Base-by-base conservation (phyloP, 495 filamentous ascomycete genomes). In the Acidomyces sp. region DNA sequence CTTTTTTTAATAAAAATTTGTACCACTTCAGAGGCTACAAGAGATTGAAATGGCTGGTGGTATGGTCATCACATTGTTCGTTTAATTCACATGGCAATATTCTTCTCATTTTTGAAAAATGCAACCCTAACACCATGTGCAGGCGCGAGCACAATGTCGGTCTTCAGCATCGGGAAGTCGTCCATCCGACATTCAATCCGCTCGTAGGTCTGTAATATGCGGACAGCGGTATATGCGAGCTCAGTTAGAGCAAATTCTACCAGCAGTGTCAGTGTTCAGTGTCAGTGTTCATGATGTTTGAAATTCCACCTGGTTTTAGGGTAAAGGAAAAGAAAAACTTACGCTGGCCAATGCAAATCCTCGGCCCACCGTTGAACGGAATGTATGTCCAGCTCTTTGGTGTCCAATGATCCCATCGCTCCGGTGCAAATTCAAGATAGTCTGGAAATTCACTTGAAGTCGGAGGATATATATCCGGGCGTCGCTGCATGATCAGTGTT, bases 281-380 rank as follows among this genome's bases (percentile, higher is more conserved):
- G 19, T 7, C 20, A 17, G 6, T 13, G 18, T 3, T 4, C 22
- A 24, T 13, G 35, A 22, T 24, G 35, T 23, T 6, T 4, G n/a
- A n/a, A n/a, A n/a, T n/a, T n/a, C n/a, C n/a, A n/a, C n/a, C n/a
- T n/a, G n/a, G n/a, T n/a, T n/a, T n/a, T n/a, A n/a, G n/a, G n/a
- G n/a, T n/a, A n/a, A n/a, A n/a, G n/a, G n/a, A n/a, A n/a, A n/a
- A n/a, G n/a, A n/a, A n/a, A n/a, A 20, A 41, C 34, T 61, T 34
- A 41, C 39, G 55, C 48, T 64, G 85, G 7, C 87, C 87, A 51
- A 94, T 74, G 60, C 87, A 95, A 41, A 93, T 88, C 26, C 87
- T 67, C 26, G 85, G 82, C 0, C 85, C 43, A 1, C 81, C 80
- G 26, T 46, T 45, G 28, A 45, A 38, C 10, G 43, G 48, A 9